Evolutionary conservation across 2,329 filamentous ascomycete genomes (phyloP).

Genomic region (Dactylellina leptospora): DNA sequence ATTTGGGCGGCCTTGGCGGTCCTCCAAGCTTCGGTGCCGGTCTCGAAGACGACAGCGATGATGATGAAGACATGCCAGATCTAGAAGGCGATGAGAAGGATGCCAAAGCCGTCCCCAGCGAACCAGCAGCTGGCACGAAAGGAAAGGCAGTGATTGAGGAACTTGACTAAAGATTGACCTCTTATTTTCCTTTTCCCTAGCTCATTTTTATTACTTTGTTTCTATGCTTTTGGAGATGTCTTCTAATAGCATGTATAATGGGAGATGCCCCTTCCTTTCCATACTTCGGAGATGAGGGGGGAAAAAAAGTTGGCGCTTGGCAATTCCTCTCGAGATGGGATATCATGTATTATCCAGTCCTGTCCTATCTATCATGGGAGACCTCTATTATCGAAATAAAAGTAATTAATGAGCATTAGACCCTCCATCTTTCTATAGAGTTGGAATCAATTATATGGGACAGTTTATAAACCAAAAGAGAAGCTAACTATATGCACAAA

Average conservation of each 20-base stretch:
- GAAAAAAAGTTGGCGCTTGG: too few species aligned
- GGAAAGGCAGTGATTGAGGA: constrained; percentile 32
- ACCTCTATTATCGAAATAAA: too few species aligned
- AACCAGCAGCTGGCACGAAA: constrained; percentile 27
- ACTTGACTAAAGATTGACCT: constrained; percentile 19
- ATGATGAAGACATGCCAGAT: constrained; percentile 57
- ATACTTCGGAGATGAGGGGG: too few species aligned
- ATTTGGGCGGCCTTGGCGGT: constrained; percentile 63
- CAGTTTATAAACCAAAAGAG: background rate
- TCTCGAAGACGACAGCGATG: constrained; percentile 54
- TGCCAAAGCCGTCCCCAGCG: constrained; percentile 29
- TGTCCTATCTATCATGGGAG: too few species aligned
- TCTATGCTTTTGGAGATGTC: background rate
- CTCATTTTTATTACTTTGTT: background rate
- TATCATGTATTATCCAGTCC: too few species aligned
- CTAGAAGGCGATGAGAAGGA: constrained; percentile 55
- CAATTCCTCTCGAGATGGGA: too few species aligned
- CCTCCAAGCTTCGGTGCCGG: constrained; percentile 10
- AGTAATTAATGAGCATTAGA: too few species aligned
- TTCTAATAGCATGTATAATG: too few species aligned
- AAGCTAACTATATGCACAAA: constrained; percentile 12
- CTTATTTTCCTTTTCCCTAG: constrained; percentile 1
- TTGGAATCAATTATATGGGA: background rate
- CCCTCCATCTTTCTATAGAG: too few species aligned
- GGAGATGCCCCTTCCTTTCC: too few species aligned